Evolutionary conservation across 176 grass and related monocot species (phyloP).

Genomic region (Guadua angustifolia): DNA sequence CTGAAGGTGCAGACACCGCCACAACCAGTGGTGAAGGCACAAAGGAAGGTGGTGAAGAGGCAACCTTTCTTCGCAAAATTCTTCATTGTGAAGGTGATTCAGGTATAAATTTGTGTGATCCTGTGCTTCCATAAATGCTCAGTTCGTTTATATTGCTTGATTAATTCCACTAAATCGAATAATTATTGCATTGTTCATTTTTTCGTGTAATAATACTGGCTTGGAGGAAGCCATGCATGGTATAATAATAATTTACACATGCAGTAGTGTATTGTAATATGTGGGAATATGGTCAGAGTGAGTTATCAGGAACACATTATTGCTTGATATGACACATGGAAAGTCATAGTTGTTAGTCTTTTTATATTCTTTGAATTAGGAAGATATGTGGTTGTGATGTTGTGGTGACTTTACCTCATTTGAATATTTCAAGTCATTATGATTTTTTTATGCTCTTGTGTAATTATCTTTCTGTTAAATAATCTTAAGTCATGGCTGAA

Average conservation of each 20-base stretch:
- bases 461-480: background rate
- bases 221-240: background rate
- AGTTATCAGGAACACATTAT: background rate
- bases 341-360: constrained; percentile 6
- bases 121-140: constrained; percentile 24
- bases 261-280: background rate
- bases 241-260: constrained; percentile 1
- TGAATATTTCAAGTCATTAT: background rate
- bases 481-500: background rate
- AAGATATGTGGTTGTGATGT: background rate
- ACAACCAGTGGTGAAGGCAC: constrained; percentile 9
- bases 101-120: constrained; percentile 60
- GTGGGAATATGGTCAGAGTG: background rate
- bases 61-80: constrained; percentile 45
- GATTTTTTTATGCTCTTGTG: background rate
- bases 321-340: background rate
- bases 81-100: constrained; percentile 54
- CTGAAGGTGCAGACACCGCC: constrained; percentile 29
- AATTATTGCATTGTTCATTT: background rate
- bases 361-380: background rate
- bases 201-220: constrained; percentile 7
- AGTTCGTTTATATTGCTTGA: constrained; percentile 27
- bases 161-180: background rate
- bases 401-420: background rate
- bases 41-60: constrained; percentile 59